Percentiles rank a stretch among this genome's conserved stretches.
Conservation (phyloP, 75 land plant genomes). For the Selaginella moellendorffii region DNA sequence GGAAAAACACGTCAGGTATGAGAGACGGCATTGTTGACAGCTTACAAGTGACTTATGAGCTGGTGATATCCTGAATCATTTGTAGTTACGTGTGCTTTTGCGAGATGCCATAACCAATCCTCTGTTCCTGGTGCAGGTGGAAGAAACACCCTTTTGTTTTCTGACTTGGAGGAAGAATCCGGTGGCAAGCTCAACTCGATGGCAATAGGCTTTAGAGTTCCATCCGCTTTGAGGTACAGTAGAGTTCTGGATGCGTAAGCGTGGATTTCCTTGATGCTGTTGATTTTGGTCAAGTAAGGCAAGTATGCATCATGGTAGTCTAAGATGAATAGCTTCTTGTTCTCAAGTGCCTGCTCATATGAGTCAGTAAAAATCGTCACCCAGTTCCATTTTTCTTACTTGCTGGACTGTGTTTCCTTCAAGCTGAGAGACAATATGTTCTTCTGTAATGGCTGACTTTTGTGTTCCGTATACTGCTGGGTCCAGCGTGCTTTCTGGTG, state of each 20-base stretch:
- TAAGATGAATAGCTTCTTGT: constrained; percentile 32
- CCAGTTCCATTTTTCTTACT: constrained; percentile 5
- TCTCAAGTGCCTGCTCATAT: constrained; percentile 27
- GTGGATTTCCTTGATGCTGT: constrained; percentile 14
- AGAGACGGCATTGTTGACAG: background rate
- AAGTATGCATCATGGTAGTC: constrained; percentile 47
- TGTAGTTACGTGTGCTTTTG: constrained; percentile 41
- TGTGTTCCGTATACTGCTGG: constrained; percentile 33
- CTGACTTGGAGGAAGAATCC: background rate
- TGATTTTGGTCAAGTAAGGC: constrained; percentile 36
- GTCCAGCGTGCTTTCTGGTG: constrained; percentile 40
- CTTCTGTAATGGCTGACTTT: constrained; percentile 33
- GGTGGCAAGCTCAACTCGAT: constrained; percentile 34
- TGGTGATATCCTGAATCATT: constrained; percentile 54
- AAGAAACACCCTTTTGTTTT: background rate
- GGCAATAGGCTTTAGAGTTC: constrained; percentile 34
- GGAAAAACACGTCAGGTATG: background rate
- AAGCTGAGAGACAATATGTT: constrained; percentile 22
- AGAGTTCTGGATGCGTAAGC: constrained; percentile 42
- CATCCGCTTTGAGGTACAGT: constrained; percentile 24
- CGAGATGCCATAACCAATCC: constrained; percentile 48
- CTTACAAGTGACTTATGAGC: constrained; percentile 20
- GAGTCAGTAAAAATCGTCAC: background rate
- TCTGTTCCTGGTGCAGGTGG: no score
- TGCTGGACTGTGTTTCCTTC: constrained; percentile 20